Percentiles rank a stretch among this genome's conserved stretches.
Conservation (phyloP, 1,284 basidiomycete species). For the Austroboletus olivaceoglutinosus region DNA sequence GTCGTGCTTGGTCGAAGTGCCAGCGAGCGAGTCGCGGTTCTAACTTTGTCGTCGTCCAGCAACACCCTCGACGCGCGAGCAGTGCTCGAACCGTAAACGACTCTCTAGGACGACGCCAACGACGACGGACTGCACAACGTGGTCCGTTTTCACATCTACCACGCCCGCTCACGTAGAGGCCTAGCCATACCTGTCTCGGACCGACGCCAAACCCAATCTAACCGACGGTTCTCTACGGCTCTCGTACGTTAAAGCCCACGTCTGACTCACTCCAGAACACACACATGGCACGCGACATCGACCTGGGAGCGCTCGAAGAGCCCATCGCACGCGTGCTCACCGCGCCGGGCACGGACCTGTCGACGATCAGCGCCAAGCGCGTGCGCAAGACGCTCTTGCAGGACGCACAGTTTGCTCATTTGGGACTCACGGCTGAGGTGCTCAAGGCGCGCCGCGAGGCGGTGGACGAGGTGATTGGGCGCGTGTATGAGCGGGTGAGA, state of each 20-base stretch:
- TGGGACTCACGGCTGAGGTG: slow-evolving; percentile 48
- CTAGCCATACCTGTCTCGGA: no score
- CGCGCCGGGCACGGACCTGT: slow-evolving; percentile 66
- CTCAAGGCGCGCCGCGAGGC: slow-evolving; percentile 57
- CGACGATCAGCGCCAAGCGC: slow-evolving; percentile 74
- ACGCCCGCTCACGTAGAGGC: background rate
- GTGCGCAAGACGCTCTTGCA: slow-evolving; percentile 65
- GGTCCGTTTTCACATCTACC: background rate
- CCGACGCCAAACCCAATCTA: no score
- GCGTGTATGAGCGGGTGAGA: slow-evolving; percentile 60
- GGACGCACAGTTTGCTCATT: slow-evolving; percentile 38
- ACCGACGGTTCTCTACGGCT: background rate
- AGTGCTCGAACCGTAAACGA: background rate
- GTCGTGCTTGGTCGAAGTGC: slow-evolving; percentile 21
- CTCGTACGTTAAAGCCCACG: background rate
- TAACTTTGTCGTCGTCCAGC: background rate
- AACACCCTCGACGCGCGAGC: background rate
- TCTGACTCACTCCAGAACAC: no score
- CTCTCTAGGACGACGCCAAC: background rate
- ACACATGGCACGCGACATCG: slow-evolving; percentile 16
- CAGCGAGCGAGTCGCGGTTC: background rate
- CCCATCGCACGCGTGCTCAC: slow-evolving; percentile 64
- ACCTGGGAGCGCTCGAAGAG: slow-evolving; percentile 52
- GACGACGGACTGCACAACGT: background rate
- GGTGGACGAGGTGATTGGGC: slow-evolving; percentile 58